Percentiles rank a stretch among this genome's conserved stretches.
These are phyloP conservation scores for Xylaria curta DNA, from an alignment of 495 filamentous ascomycete species.

Conservation along the genomic window DNA sequence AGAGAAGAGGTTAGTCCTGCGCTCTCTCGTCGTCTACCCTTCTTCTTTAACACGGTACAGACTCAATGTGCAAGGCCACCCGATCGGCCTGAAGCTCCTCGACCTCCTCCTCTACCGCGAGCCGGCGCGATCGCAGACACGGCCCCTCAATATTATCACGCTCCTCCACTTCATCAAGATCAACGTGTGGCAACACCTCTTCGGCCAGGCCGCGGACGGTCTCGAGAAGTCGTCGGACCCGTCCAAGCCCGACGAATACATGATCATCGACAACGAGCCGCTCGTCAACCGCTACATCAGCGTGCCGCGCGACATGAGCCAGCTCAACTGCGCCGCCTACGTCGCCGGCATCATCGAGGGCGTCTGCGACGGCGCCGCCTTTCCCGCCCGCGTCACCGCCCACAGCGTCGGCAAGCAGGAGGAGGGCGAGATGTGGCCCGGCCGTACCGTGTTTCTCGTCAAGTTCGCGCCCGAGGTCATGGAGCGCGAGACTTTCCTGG, in stretches of 20 bases:
- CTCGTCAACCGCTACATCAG: slow-evolving; percentile 91
- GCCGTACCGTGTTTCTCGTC: slow-evolving; percentile 92
- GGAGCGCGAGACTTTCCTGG: slow-evolving; percentile 79
- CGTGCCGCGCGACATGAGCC: slow-evolving; percentile 91
- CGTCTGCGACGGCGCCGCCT: slow-evolving; percentile 88
- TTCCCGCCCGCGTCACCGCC: slow-evolving; percentile 87
- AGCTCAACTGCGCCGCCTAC: slow-evolving; percentile 95
- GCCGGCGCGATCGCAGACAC: slow-evolving; percentile 68
- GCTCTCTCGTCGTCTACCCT: too few relatives aligned
- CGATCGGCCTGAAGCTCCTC: slow-evolving; percentile 90
- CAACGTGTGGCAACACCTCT: slow-evolving; percentile 89
- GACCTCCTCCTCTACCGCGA: slow-evolving; percentile 90
- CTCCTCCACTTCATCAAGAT: slow-evolving; percentile 94
- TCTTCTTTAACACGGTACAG: slow-evolving; percentile 49
- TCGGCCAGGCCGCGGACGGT: slow-evolving; percentile 84
- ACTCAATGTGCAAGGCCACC: slow-evolving; percentile 93
- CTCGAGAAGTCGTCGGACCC: slow-evolving; percentile 87
- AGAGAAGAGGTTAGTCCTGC: slow-evolving; percentile 74
- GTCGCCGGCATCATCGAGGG: slow-evolving; percentile 97
- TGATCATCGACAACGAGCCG: slow-evolving; percentile 97
- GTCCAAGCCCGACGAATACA: slow-evolving; percentile 88
- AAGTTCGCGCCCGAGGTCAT: slow-evolving; percentile 87
- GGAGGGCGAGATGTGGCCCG: slow-evolving; percentile 86
- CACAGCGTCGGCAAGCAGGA: slow-evolving; percentile 81
- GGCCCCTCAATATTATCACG: slow-evolving; percentile 86